Conservation (phyloP, 768 basidiomycete genomes). For the Lactifluus rugatus region DNA sequence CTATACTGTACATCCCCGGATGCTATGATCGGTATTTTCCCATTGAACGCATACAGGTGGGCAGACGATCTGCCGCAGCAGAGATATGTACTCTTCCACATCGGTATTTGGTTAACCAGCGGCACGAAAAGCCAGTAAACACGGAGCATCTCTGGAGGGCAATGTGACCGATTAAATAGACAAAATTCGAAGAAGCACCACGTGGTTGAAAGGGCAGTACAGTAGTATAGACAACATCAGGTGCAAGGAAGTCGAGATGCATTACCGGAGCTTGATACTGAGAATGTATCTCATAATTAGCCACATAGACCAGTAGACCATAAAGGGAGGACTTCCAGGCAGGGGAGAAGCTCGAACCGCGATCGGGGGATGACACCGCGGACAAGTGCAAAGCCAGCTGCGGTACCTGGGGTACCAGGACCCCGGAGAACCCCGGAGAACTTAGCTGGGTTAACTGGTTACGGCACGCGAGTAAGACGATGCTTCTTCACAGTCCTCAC, state of each 20-base stretch:
- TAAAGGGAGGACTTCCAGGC: background rate
- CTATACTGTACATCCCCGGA: background rate
- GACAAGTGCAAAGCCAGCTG: background rate
- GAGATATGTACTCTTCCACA: background rate
- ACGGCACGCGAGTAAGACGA: too few relatives aligned
- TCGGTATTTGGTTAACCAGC: background rate
- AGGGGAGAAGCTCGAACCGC: background rate
- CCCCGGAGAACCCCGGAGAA: background rate
- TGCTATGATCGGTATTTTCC: background rate
- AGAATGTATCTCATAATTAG: background rate
- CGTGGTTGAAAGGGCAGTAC: background rate
- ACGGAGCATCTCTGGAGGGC: background rate
- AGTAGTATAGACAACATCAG: background rate
- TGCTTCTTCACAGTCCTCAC: too few relatives aligned
- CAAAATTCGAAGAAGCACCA: background rate
- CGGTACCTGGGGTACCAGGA: background rate
- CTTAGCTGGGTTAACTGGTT: background rate
- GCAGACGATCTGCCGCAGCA: background rate
- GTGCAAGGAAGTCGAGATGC: background rate
- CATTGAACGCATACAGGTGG: background rate
- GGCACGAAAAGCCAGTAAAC: background rate
- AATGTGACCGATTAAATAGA: background rate
- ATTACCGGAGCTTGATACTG: background rate
- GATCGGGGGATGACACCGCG: background rate
- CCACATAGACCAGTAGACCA: background rate